phyloP scores from a whole-genome alignment of 257 asterid genomes.

The Verbascum thapsus region DNA sequence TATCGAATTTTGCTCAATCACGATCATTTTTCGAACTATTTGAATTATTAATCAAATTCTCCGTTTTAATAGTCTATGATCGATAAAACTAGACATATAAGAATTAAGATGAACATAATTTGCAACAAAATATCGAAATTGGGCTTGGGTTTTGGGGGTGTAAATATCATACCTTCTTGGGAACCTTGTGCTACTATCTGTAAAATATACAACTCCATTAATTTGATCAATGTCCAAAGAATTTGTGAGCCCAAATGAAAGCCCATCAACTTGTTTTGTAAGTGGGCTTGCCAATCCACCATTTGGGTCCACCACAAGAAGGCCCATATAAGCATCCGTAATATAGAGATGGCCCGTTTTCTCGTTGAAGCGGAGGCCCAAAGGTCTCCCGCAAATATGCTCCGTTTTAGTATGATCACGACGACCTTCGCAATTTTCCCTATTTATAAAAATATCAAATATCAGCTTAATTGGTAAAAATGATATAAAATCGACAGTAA shows the following conservation, averaged over 20 bases:
- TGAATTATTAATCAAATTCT: too few relatives aligned
- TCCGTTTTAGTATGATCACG: constrained; percentile 42
- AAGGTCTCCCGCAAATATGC: constrained; percentile 77
- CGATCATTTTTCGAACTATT: too few relatives aligned
- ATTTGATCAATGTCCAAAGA: constrained; percentile 56
- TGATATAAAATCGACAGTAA: too few relatives aligned
- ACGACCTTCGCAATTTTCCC: constrained; percentile 50
- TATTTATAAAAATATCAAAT: constrained; percentile 1
- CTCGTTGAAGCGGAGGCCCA: constrained; percentile 59
- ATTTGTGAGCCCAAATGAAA: constrained; percentile 56
- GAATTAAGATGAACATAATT: too few relatives aligned
- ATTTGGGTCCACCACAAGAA: constrained; percentile 54
- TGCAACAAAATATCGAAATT: too few relatives aligned
- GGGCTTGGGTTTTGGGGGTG: too few relatives aligned
- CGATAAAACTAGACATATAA: too few relatives aligned
- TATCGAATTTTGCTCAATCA: background rate
- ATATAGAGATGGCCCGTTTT: constrained; percentile 58
- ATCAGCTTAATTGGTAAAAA: background rate
- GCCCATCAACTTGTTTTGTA: constrained; percentile 38
- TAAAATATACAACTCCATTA: constrained; percentile 56
- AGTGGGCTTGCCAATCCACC: constrained; percentile 62
- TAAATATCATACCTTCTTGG: constrained; percentile 51
- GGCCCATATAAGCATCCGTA: constrained; percentile 83
- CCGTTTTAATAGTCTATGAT: too few relatives aligned
- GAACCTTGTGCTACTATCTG: constrained; percentile 67